Evolutionary conservation across 768 basidiomycete genomes (phyloP).

Genomic region (Lactifluus subvellereus): DNA sequence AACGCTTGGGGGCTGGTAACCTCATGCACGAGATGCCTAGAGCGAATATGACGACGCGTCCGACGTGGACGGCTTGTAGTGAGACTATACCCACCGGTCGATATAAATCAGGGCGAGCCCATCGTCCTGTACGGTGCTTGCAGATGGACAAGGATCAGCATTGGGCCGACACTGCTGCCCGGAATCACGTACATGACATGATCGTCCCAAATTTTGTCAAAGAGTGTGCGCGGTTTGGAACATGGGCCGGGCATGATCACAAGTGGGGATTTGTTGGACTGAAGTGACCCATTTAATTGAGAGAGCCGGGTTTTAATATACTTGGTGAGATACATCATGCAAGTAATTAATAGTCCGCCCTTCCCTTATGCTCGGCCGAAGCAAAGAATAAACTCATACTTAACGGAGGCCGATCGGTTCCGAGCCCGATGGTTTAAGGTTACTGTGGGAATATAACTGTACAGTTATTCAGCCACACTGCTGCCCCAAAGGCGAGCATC

Average conservation of each 20-base stretch:
- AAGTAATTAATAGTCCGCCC: background rate
- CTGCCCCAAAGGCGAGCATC: background rate
- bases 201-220: slow-evolving; percentile 98
- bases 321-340: background rate
- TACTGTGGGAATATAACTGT: slow-evolving; percentile 25
- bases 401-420: background rate
- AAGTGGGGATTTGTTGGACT: background rate
- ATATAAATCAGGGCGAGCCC: slow-evolving; percentile 79
- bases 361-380: background rate
- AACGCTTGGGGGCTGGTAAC: slow-evolving; percentile 62
- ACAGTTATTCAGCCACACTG: slow-evolving; percentile 31
- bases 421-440: background rate
- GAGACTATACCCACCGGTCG: slow-evolving; percentile 34
- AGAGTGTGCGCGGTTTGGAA: slow-evolving; percentile 74
- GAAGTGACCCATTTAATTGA: background rate
- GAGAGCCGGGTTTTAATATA: background rate
- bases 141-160: background rate
- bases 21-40: slow-evolving; percentile 55
- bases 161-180: background rate
- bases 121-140: slow-evolving; percentile 65
- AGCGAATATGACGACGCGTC: slow-evolving; percentile 14
- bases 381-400: background rate
- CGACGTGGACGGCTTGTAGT: background rate
- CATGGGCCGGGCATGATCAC: slow-evolving; percentile 49
- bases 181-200: slow-evolving; percentile 70